A percentile compares a stretch with the other conserved stretches of the same genome.
These are phyloP conservation scores for Pyricularia grisea DNA, from an alignment of 2,329 filamentous ascomycete genomes.

Conservation along the genomic window DNA sequence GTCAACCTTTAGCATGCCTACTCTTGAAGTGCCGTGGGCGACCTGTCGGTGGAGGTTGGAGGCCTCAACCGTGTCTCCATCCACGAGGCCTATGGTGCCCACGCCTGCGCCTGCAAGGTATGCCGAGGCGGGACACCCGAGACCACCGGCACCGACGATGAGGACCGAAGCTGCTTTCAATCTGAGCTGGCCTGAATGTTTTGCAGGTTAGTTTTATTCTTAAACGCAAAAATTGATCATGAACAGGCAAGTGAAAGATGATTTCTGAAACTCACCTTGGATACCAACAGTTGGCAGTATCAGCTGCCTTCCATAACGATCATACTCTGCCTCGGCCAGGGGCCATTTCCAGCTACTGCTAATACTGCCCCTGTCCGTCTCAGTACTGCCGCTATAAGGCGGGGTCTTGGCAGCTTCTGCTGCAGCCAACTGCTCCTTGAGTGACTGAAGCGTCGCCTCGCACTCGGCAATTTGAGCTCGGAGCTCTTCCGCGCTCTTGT, in stretches of 20 bases:
- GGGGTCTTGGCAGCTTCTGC: slow-evolving; percentile 20
- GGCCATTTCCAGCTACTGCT: slow-evolving; percentile 49
- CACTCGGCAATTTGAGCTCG: slow-evolving; percentile 34
- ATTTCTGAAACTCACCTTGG: slow-evolving; percentile 39
- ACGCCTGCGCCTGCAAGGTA: slow-evolving; percentile 88
- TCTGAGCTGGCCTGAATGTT: slow-evolving; percentile 57
- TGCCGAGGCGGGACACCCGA: slow-evolving; percentile 87
- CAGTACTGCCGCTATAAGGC: slow-evolving; percentile 1
- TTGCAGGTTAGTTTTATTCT: neutral
- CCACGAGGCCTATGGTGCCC: slow-evolving; percentile 72
- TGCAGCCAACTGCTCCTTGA: slow-evolving; percentile 34
- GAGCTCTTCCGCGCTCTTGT: slow-evolving; percentile 26
- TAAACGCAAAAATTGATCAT: neutral
- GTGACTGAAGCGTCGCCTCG: slow-evolving; percentile 35
- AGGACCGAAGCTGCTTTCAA: slow-evolving; percentile 64
- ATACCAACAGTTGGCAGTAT: slow-evolving; percentile 77
- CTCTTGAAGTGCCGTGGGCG: slow-evolving; percentile 60
- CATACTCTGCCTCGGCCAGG: slow-evolving; percentile 63
- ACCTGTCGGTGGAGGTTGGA: slow-evolving; percentile 94
- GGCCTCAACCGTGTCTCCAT: slow-evolving; percentile 78
- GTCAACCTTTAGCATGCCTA: slow-evolving; percentile 72
- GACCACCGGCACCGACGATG: slow-evolving; percentile 76
- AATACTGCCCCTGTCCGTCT: neutral
- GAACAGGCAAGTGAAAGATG: neutral
- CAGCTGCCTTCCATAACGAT: slow-evolving; percentile 82